A percentile compares a stretch with the other conserved stretches of the same genome.
phyloP scores from a whole-genome alignment of 2,329 filamentous ascomycete species.

The Boeremia lycopersici region DNA sequence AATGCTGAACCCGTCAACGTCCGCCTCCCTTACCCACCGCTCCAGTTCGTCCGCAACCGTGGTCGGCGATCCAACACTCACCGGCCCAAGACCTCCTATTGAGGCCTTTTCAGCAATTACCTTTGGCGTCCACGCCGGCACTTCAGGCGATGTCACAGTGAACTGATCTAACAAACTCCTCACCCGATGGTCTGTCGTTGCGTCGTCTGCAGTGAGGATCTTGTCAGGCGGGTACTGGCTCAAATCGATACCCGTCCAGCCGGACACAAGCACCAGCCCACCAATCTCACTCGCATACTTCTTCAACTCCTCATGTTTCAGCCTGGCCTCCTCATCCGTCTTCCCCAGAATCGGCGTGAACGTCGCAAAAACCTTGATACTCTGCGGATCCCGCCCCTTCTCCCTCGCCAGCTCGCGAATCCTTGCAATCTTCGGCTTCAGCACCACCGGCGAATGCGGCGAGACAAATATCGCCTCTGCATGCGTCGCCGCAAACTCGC shows the following conservation, averaged over 20 bases:
- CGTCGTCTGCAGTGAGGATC: conserved; percentile 61
- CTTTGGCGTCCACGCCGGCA: conserved; percentile 37
- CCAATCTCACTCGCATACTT: conserved; percentile 61
- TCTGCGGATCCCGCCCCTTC: conserved; percentile 61
- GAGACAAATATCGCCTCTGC: conserved; percentile 67
- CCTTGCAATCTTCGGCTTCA: conserved; percentile 58
- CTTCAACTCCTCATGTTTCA: conserved; percentile 58
- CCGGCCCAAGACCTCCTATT: conserved; percentile 67
- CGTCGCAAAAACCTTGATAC: conserved; percentile 59
- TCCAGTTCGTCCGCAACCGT: conserved; percentile 56
- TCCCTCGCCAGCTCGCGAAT: conserved; percentile 59
- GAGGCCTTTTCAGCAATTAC: conserved; percentile 39
- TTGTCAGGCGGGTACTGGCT: conserved; percentile 63
- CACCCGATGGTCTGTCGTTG: conserved; percentile 55
- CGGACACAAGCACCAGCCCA: conserved; percentile 61
- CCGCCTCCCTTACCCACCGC: conserved; percentile 52
- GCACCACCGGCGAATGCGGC: conserved; percentile 57
- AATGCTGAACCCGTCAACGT: conserved; percentile 75
- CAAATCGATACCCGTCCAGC: conserved; percentile 67
- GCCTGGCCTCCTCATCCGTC: conserved; percentile 56
- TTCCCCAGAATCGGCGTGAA: conserved; percentile 44
- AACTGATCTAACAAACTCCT: conserved; percentile 43
- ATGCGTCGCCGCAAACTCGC: conserved; percentile 62
- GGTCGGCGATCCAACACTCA: conserved; percentile 33
- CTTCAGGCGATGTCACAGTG: conserved; percentile 38